phyloP scores from a whole-genome alignment of 768 basidiomycete species.

The Daedaleopsis nitida region DNA sequence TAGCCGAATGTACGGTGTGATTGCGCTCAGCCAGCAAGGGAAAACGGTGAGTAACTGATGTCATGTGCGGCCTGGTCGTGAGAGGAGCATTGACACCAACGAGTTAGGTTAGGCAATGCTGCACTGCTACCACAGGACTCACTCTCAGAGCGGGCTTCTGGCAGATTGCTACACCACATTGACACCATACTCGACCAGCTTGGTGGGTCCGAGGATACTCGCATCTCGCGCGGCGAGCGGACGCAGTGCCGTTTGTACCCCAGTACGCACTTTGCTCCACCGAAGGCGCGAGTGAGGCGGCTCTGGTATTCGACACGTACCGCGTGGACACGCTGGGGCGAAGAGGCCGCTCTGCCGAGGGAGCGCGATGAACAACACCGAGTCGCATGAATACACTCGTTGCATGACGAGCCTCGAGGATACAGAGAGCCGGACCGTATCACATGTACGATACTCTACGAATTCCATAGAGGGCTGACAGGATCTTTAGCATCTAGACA shows the following conservation, averaged over 20 bases:
- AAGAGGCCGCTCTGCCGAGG: not conserved
- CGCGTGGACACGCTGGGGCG: not conserved
- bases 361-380: not conserved
- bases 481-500: not conserved
- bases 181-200: not conserved
- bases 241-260: not conserved
- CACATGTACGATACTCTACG: not conserved
- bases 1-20: not conserved
- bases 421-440: too few species aligned
- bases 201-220: conserved; percentile 5
- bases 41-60: not conserved
- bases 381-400: too few species aligned
- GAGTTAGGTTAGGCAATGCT: not conserved
- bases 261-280: not conserved
- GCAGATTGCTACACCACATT: not conserved
- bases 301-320: not conserved
- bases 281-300: not conserved
- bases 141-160: not conserved
- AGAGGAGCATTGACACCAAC: not conserved
- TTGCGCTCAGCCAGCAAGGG: not conserved
- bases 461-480: not conserved
- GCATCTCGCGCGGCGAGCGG: not conserved
- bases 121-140: not conserved
- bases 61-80: not conserved
- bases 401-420: too few species aligned